Evolutionary conservation across 129 eudicot species (phyloP).

Genomic region (Artemisia argyi): DNA sequence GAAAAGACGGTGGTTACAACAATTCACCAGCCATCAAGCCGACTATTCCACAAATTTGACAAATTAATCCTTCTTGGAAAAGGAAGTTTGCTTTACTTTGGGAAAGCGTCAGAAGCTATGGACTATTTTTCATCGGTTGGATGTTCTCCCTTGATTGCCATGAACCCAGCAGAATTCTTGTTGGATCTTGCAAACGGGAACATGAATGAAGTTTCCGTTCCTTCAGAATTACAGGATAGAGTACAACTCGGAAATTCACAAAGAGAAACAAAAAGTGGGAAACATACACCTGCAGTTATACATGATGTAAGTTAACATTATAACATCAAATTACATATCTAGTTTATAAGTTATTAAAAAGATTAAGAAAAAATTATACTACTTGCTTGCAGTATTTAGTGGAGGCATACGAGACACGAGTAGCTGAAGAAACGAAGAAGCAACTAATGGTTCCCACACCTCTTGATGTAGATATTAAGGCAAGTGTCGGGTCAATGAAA

Average conservation of each 20-base stretch:
- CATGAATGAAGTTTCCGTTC: constrained; percentile 32
- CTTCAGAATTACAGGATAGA: constrained; percentile 28
- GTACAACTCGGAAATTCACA: constrained; percentile 21
- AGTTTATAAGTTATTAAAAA: neutral
- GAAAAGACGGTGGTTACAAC: constrained; percentile 45
- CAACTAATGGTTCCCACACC: constrained; percentile 54
- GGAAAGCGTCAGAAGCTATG: constrained; percentile 45
- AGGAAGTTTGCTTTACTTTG: constrained; percentile 43
- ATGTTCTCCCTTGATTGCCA: constrained; percentile 34
- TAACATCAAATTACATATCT: neutral
- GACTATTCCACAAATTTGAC: constrained; percentile 48
- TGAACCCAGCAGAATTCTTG: constrained; percentile 57
- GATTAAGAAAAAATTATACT: neutral
- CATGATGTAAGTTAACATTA: constrained; percentile 27
- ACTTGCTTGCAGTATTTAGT: constrained; percentile 63
- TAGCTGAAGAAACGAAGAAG: constrained; percentile 70
- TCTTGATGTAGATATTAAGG: constrained; percentile 54
- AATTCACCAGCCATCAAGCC: constrained; percentile 59
- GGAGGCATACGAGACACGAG: constrained; percentile 75
- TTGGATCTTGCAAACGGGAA: constrained; percentile 53
- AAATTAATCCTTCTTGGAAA: constrained; percentile 44
- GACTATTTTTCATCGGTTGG: constrained; percentile 43
- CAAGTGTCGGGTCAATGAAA: constrained; percentile 40
- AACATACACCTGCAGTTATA: constrained; percentile 21
- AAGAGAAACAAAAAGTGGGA: constrained; percentile 15